These are phyloP conservation scores for Aspergillus egyptiacus DNA, from an alignment of 495 filamentous ascomycete genomes.

Conservation along the genomic window DNA sequence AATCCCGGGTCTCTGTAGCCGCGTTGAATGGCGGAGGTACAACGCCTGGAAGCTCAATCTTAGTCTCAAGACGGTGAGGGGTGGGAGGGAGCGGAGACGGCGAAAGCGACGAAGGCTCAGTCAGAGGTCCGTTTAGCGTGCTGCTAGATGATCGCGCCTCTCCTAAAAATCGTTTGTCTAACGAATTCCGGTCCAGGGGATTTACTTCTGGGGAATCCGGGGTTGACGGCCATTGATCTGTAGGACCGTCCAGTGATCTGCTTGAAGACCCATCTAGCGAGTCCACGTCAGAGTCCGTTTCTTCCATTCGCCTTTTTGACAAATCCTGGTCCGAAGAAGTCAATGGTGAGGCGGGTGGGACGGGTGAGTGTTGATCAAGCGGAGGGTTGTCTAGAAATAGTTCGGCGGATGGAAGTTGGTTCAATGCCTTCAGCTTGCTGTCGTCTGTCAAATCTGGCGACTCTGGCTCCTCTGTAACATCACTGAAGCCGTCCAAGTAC, in stretches of 20 bases:
- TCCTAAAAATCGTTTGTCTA: slow-evolving; percentile 1
- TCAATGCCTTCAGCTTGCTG: slow-evolving; percentile 29
- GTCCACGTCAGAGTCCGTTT: slow-evolving; percentile 6
- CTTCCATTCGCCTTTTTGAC: slow-evolving; percentile 10
- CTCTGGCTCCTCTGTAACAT: slow-evolving; percentile 43
- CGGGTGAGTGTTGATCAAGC: slow-evolving; percentile 17
- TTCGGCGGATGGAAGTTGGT: slow-evolving; percentile 28
- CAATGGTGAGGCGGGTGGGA: slow-evolving; percentile 22
- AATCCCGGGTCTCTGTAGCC: slow-evolving; percentile 53
- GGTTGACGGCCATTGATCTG: not conserved
- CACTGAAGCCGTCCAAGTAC: slow-evolving; percentile 79
- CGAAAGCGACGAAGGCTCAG: slow-evolving; percentile 2
- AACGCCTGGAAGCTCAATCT: slow-evolving; percentile 37
- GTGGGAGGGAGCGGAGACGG: slow-evolving; percentile 17
- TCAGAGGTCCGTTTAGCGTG: not conserved
- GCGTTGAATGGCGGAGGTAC: slow-evolving; percentile 33
- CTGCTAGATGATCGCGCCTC: not conserved
- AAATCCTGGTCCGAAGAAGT: slow-evolving; percentile 16
- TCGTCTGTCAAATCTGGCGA: slow-evolving; percentile 30
- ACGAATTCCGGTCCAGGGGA: not conserved
- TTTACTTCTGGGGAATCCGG: not conserved
- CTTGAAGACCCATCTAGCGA: slow-evolving; percentile 7
- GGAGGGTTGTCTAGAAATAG: slow-evolving; percentile 21
- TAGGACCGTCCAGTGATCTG: not conserved
- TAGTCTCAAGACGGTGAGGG: slow-evolving; percentile 30